Base-by-base conservation (phyloP, 73 alveolate species). In the Paramecium bursaria region DNA sequence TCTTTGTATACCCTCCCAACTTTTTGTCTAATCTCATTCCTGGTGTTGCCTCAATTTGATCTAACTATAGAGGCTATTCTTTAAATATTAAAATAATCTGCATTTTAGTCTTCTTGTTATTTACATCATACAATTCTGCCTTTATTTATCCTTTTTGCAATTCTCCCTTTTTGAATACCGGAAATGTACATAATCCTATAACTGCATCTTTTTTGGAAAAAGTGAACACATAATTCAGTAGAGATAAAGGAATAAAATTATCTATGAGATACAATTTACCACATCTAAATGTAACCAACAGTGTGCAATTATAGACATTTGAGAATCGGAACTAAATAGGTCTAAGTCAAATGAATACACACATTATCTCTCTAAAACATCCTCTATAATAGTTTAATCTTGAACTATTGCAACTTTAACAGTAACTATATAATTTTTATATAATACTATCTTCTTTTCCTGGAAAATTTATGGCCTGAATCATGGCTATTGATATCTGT, bases 1-100 rank as follows among this genome's bases (percentile, higher is more conserved):
- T 2, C 44, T 57, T 35, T 67, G 55, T 67, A 67, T 67, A 67
- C 1, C 53, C 76, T 30, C 76, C 76, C 30, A 30, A 30, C 11
- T 27, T 23, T 57, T 57, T 57, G 9, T 50, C 33, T 26, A 57
- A 30, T 10, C 49, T 15, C 27, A 30, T 30, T 7, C 33, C 11
- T 27, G 76, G 76, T 26, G 76, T 57, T 3, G 51, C 19, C 30
- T 33, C 82, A 67, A 21, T 39, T 25, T 25, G 6, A 67, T 67
- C 82, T 42, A 67, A 14, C 10, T 33, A 2, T 14, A 67, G 27
- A 2, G 82, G 60, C 44, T 21, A 44, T 19, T 67, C 82, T 67
- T 67, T 67, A 35, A 67, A 39, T 42, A 35, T 7, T 33, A 67
- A 5, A 25, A 19, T 33, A 3, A 67, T 67, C 57, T 33, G 46